These are phyloP conservation scores for Clarireedia homoeocarpa DNA, from an alignment of 2,329 filamentous ascomycete species.

Conservation along the genomic window DNA sequence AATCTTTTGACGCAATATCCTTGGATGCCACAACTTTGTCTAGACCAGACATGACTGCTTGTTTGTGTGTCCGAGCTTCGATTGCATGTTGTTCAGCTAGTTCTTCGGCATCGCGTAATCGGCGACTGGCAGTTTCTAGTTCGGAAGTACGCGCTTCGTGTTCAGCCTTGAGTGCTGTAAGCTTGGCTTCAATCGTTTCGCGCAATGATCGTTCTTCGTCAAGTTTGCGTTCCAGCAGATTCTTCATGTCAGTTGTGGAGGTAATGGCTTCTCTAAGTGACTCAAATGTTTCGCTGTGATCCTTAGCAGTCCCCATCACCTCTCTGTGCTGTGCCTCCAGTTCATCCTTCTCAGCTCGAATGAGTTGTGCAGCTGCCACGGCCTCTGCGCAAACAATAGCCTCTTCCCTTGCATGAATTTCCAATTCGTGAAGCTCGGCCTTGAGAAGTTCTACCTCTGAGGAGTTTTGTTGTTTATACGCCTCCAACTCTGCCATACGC, in stretches of 20 bases:
- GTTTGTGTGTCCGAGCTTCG: slow-evolving; percentile 78
- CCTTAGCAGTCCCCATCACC: slow-evolving; percentile 56
- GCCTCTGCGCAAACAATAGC: slow-evolving; percentile 71
- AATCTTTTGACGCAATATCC: slow-evolving; percentile 40
- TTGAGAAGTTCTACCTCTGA: slow-evolving; percentile 80
- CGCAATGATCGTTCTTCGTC: slow-evolving; percentile 73
- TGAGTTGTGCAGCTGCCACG: slow-evolving; percentile 61
- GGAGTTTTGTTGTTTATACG: slow-evolving; percentile 73
- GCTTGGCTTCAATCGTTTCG: slow-evolving; percentile 67
- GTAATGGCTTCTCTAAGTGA: slow-evolving; percentile 70
- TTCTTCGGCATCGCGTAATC: slow-evolving; percentile 79
- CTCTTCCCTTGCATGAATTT: slow-evolving; percentile 74
- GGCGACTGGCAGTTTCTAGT: slow-evolving; percentile 64
- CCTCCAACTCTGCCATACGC: slow-evolving; percentile 76
- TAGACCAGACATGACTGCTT: slow-evolving; percentile 74
- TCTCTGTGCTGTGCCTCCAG: slow-evolving; percentile 62
- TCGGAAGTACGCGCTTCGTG: slow-evolving; percentile 76
- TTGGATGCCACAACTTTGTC: slow-evolving; percentile 57
- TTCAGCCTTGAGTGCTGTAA: slow-evolving; percentile 69
- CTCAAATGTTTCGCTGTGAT: slow-evolving; percentile 62
- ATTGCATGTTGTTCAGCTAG: slow-evolving; percentile 78
- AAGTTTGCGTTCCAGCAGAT: slow-evolving; percentile 70
- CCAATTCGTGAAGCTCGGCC: slow-evolving; percentile 72
- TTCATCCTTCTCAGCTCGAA: slow-evolving; percentile 83
- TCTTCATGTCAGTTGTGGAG: slow-evolving; percentile 70